Evolutionary conservation across 768 basidiomycete species (phyloP), one percentile per base, ranked within the genome.

Genomic region (Saitozyma podzolica): DNA sequence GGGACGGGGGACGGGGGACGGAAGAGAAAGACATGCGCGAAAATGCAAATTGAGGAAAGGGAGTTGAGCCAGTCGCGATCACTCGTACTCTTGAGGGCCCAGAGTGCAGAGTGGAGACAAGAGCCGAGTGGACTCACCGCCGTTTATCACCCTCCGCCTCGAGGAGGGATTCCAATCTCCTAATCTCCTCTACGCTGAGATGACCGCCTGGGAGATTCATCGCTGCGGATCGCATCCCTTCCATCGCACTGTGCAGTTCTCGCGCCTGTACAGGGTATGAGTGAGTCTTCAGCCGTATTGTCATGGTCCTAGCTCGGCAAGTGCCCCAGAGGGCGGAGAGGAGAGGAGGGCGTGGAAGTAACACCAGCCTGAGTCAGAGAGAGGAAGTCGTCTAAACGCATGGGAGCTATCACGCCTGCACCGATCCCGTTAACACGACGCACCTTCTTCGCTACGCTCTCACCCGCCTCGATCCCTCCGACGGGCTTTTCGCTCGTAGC

Each of bases 151-250:
- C 68, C 54, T 76, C 68, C 13, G 50, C 60, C 11, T 67, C 64
- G 47, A 74, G 51, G n/a, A 64, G 45, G 16, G 47, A 43, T 17
- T 13, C 37, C 47, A 77, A 16, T 40, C 55, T 56, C n/a, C 49
- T 50, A 37, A 72, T 54, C 16, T 69, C 52, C 17, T 63, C 59
- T 1, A 61, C 64, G 9, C 58, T 50, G 20, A 73, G 29, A 56
- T 69, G 56, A 13, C 73, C 75, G 2, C 75, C 75, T 9, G 73
- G 73, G 37, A 77, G 29, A 14, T 56, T 41, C 53, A 69, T 14
- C 5, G 71, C 67, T 6, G 69, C 66, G 1, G 48, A 0, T 49
- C 67, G 63, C 73, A 77, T 77, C 40, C 29, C 42, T 43, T 65
- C 64, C 9, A 77, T 55, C 1, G 58, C 52, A 9, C 40, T 20